A percentile compares a stretch with the other conserved stretches of the same genome.
These are phyloP conservation scores for Trametes versicolor DNA, from an alignment of 1,284 basidiomycete genomes.

Conservation along the genomic window DNA sequence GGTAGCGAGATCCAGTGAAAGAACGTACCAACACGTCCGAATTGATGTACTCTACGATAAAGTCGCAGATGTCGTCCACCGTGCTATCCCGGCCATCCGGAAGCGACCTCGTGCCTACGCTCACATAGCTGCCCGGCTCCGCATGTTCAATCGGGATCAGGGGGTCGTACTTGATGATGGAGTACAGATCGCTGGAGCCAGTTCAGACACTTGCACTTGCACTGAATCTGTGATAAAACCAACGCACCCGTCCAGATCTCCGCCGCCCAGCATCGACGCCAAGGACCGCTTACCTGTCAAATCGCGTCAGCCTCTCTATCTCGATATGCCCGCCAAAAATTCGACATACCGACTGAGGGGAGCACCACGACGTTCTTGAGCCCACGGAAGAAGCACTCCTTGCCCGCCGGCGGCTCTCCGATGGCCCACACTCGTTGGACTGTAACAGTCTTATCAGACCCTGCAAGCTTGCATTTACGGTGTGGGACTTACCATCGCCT, in stretches of 20 bases:
- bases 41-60: constrained; percentile 85
- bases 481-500: constrained; percentile 65
- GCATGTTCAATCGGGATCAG: constrained; percentile 61
- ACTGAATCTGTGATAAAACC: constrained; percentile 28
- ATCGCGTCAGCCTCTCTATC: not conserved
- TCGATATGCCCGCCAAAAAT: not conserved
- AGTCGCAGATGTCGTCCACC: constrained; percentile 82
- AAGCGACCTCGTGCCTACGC: constrained; percentile 43
- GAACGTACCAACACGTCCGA: constrained; percentile 73
- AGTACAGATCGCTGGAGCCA: constrained; percentile 48
- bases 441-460: constrained; percentile 32
- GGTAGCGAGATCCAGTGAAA: no score
- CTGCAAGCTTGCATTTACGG: not conserved
- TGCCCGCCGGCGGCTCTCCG: constrained; percentile 68
- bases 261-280: constrained; percentile 75
- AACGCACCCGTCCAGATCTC: constrained; percentile 77
- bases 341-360: constrained; percentile 64
- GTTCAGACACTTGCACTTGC: not conserved
- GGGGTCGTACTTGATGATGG: constrained; percentile 50
- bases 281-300: constrained; percentile 65
- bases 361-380: constrained; percentile 81
- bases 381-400: constrained; percentile 66
- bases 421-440: constrained; percentile 79
- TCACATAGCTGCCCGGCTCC: constrained; percentile 63
- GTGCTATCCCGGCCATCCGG: constrained; percentile 64